Evolutionary conservation across 2,329 filamentous ascomycete genomes (phyloP), one percentile per base, ranked within the genome.

Genomic region (Penicillium rolfsii): DNA sequence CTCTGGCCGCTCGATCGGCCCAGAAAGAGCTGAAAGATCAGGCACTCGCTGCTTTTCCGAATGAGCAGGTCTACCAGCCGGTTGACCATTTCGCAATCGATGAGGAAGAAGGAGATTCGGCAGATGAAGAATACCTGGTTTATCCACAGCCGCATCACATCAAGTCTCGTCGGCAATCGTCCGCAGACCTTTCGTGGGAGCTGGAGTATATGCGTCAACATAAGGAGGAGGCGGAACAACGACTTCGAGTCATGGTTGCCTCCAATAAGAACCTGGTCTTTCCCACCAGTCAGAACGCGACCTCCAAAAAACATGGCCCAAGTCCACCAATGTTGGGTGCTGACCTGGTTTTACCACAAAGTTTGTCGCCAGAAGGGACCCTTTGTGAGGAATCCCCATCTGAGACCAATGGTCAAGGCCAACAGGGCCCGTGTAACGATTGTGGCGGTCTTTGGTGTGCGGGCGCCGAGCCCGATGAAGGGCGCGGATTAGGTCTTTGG

Each of bases 281-380:
- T 60, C 59, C 65, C 55, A 67, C 86, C 41, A 79, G 82, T 62
- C 80, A 82, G 28, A 84, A 87, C 79, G 8, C 52, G 3, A 26
- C 22, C 11, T 33, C 55, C 24, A 82, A 82, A 24, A 87, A 28
- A 14, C 9, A 87, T 62, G 80, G 81, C 46, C 83, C 84, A 28
- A 84, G 83, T 45, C 94, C 94, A 43, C 94, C 94, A 9, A 96
- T 98, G 93, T 85, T 97, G 11, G 94, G 94, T 58, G 80, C 82
- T 59, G 90, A 96, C 67, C 84, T 98, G 57, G 81, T 83, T 28
- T 96, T 97, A 74, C 91, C 92, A 36, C 86, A 85, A 73, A 97
- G 92, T 73, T 83, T 85, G 9, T 97, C 93, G 28, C 94, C 94
- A 5, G 89, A 94, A 74, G 86, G 88, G 57, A 96, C 93, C 16